Evolutionary conservation across 495 filamentous ascomycete species (phyloP), one percentile per base, ranked within the genome.

Genomic region (Lophiostoma macrostomum): DNA sequence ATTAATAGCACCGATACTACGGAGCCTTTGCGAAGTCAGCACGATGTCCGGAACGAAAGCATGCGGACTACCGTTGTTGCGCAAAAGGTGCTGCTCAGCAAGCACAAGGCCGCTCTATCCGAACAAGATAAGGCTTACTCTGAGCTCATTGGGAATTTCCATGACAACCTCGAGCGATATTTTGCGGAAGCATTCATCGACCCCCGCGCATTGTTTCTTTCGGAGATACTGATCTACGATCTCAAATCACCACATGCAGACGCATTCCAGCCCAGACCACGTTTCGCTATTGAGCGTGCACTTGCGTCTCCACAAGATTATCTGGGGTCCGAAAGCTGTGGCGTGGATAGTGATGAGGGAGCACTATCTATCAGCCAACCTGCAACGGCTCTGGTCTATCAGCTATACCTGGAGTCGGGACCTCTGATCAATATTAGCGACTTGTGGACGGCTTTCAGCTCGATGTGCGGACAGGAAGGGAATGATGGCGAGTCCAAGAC

Each of bases 321-420:
- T 64, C 80, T 97, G 12, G 80, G 80, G 14, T 95, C 86, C 65
- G 70, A 74, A 2, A 90, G 87, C 72, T 82, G 85, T 69, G 58
- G 71, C 56, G 54, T 69, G 42, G 56, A 61, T 14, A 66, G 76
- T 23, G 69, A 75, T 11, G 56, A 53, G 3, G 50, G 30, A 28
- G 54, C 40, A 22, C 46, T 85, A 5, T 79, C 77, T 5, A 60
- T 81, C 6, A 86, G 81, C 6, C 80, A 91, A 58, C 91, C 94
- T 11, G 72, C 87, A 12, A 85, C 85, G 13, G 79, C 90, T 1
- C 85, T 95, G 14, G 61, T 97, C 52, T 98, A 96, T 71, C 88
- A 94, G 51, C 72, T 96, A 23, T 96, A 95, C 67, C 78, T 91
- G 14, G 91, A 97, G 71, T 87, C 90, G 0, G 91, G 91, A 4